Evolutionary conservation across 2,329 filamentous ascomycete species (phyloP), one percentile per base, ranked within the genome.

Genomic region (Trichoderma citrinoviride): DNA sequence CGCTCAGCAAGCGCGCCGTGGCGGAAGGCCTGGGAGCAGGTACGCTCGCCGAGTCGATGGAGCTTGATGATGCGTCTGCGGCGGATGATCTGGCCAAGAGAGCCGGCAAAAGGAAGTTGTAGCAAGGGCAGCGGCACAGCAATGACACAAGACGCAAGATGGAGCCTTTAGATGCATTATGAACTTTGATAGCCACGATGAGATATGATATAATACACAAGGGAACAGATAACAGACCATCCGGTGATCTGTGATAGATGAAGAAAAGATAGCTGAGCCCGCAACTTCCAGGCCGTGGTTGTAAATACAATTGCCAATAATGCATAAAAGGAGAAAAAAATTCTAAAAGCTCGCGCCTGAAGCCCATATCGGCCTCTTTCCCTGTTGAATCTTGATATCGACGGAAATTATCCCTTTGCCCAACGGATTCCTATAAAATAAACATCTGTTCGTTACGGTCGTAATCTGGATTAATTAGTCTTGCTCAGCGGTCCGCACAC

Each of bases 91-190:
- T 74, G 67, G 82, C 79, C 77, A 85, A 83, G 73, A 78, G 83
- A 47, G 77, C 79, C 1, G 83, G 79, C 68, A 82, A 83, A 67
- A 79, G 83, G 64, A 87, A 86, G 77, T 78, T 87, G 67, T 86
- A 77, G 53, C 33, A 49, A 19, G 14, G 15, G 19, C 17, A 47
- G 40, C 8, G 33, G 47, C 17, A 17, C n/a, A 56, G 41, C 19
- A 46, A 66, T 65, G 67, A 50, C 52, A 65, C 44, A 43, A 43
- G 19, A 61, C 62, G 68, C 33, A 54, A 66, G 44, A 46, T 5
- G 33, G 25, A 50, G 23, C n/a, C 49, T 52, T 43, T 14, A 29
- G 25, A 49, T 50, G 27, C 33, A 52, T 37, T 25, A 53, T 62
- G 53, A 49, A 41, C 27, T 61, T 64, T 27, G 52, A 67, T 70